Evolutionary conservation across 192 early-diverging fungal genomes (phyloP), one percentile per base, ranked within the genome.

Genomic region (Mortierella claussenii): DNA sequence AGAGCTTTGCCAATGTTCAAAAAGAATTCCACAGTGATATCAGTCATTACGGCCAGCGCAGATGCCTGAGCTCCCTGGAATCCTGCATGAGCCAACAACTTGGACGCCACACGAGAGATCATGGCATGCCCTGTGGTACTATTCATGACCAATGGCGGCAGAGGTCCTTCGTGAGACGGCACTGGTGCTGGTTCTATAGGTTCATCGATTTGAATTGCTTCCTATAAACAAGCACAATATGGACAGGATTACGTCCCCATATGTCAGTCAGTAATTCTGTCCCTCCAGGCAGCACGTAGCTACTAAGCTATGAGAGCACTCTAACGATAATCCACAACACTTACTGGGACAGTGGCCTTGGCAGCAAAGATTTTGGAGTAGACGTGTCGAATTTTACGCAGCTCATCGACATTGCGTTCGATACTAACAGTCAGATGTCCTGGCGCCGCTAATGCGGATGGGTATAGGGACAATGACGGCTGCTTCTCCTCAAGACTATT

Each of bases 41-140:
- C 96, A 42, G 89, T 88, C 52, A 97, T 62, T 15, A 92, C 82
- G 26, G 88, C 75, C 60, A 96, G 57, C 15, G 94, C 91, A 43
- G 76, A 66, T 21, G 79, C 74, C 11, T 89, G 85, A 27, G 87
- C 83, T 33, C 93, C 85, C 78, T 99, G 95, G 80, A 97, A 99
- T 18, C 97, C 97, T 17, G 89, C 82, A 64, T 99, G 97, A 31
- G 90, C 80, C 40, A 97, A 79, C 59, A 97, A 59, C 62, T 91
- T 88, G 0, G 89, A 81, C 11, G 80, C 68, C 8, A 85, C 84
- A 12, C 91, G 88, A 51, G 85, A 79, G 59, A 93, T 68, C 31
- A 93, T 78, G 5, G 78, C 82, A 40, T 87, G 83, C 17, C 89
- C 88, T 2, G 89, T 68, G 2, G 67, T 54, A 7, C 79, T 66